Percentiles rank a stretch among this genome's conserved stretches.
Evolutionary conservation across 169 alveolate genomes (phyloP).

Genomic region (Plasmodium gallinaceum): DNA sequence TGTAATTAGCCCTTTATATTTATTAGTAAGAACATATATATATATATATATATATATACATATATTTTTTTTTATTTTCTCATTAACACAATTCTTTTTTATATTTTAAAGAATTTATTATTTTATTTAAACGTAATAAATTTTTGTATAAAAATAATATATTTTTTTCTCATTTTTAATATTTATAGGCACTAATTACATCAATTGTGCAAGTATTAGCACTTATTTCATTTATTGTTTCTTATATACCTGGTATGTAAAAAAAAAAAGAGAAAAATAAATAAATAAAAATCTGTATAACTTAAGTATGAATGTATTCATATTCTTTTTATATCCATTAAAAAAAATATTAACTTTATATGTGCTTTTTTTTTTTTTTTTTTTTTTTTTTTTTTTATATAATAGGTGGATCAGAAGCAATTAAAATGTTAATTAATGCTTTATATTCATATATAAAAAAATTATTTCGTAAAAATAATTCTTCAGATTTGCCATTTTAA

Average conservation of each 20-base stretch:
- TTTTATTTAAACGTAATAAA: neutral
- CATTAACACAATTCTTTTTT: too few relatives aligned
- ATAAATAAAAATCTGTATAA: neutral
- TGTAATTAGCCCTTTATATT: conserved; percentile 57
- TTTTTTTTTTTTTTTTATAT: neutral
- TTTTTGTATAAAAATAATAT: too few relatives aligned
- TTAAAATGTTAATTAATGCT: conserved; percentile 35
- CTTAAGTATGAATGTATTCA: neutral
- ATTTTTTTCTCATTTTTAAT: neutral
- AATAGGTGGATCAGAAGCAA: conserved; percentile 64
- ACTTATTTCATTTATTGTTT: conserved; percentile 65
- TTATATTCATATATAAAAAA: conserved; percentile 38
- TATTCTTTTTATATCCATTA: neutral
- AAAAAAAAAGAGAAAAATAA: neutral
- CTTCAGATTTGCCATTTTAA: conserved; percentile 76
- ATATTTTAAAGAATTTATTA: neutral
- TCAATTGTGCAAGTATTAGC: conserved; percentile 72
- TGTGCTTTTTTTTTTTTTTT: neutral
- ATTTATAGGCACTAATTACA: conserved; percentile 51
- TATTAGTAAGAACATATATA: conserved; percentile 35
- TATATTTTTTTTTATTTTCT: neutral
- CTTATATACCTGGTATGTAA: conserved; percentile 71
- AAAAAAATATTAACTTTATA: neutral
- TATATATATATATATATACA: too few relatives aligned
- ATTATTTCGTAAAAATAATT: conserved; percentile 48